Conservation (phyloP, 306 rosid species). For the Trifolium fragiferum region DNA sequence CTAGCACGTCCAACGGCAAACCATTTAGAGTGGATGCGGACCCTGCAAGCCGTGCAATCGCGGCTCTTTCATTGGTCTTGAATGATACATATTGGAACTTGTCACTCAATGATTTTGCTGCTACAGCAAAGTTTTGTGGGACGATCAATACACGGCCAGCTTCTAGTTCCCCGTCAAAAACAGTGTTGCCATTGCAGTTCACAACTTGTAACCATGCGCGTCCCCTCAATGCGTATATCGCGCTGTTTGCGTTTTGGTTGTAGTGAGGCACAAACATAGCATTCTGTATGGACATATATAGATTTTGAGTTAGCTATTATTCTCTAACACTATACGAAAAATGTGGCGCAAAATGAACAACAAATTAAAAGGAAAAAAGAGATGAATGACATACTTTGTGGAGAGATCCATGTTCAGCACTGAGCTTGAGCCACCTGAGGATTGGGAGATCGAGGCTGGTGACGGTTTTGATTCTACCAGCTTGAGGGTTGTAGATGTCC, state of each 20-base stretch:
- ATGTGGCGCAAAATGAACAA: neutral
- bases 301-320: neutral
- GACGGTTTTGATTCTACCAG: conserved; percentile 50
- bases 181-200: conserved; percentile 53
- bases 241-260: conserved; percentile 61
- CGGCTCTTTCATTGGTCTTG: conserved; percentile 58
- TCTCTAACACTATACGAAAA: neutral
- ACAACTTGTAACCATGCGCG: conserved; percentile 60
- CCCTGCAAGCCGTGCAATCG: conserved; percentile 54
- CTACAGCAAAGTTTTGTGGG: conserved; percentile 67
- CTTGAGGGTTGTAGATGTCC: conserved; percentile 52
- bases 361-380: neutral
- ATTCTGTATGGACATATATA: conserved; percentile 49
- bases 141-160: conserved; percentile 50
- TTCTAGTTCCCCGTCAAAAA: conserved; percentile 50
- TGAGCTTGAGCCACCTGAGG: conserved; percentile 51
- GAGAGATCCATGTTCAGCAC: conserved; percentile 56
- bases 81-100: conserved; percentile 59
- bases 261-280: conserved; percentile 64
- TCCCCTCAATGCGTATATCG: conserved; percentile 53
- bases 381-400: conserved; percentile 26
- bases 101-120: conserved; percentile 45
- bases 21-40: conserved; percentile 35
- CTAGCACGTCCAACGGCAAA: conserved; percentile 56
- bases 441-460: conserved; percentile 50